Percentiles rank a stretch among this genome's conserved stretches.
These are phyloP conservation scores for Metschnikowia picachoensis DNA, from an alignment of 805 yeast species.

Conservation along the genomic window DNA sequence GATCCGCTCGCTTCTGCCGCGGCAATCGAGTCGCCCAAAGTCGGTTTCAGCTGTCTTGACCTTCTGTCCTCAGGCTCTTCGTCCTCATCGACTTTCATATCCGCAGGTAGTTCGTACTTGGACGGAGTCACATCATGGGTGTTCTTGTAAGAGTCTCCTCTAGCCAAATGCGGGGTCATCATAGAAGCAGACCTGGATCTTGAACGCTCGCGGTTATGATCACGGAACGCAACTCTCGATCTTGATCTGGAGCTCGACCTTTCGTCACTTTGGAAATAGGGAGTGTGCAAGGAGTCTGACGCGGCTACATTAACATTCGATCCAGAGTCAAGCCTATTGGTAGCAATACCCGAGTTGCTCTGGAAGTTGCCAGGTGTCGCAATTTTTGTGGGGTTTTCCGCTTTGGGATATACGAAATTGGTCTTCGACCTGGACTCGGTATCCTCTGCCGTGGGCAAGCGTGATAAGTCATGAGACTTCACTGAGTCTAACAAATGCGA, in stretches of 20 bases:
- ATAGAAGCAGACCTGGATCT: conserved; percentile 23
- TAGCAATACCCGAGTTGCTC: conserved; percentile 12
- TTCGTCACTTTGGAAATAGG: conserved; percentile 17
- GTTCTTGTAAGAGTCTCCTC: conserved; percentile 73
- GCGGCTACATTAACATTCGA: conserved; percentile 13
- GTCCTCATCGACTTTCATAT: conserved; percentile 22
- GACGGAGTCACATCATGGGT: conserved; percentile 45
- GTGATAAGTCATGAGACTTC: conserved; percentile 33
- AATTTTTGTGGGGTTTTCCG: conserved; percentile 4
- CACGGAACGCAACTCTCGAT: conserved; percentile 18
- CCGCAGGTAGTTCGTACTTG: conserved; percentile 42
- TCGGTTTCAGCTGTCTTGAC: conserved; percentile 39
- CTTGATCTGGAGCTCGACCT: conserved; percentile 28
- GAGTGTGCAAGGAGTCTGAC: conserved; percentile 19
- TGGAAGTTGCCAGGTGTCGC: conserved; percentile 9
- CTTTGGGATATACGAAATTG: conserved; percentile 7
- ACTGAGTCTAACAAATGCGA: conserved; percentile 32
- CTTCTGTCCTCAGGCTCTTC: conserved; percentile 37
- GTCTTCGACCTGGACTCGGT: conserved; percentile 16
- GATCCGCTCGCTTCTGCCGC: conserved; percentile 31
- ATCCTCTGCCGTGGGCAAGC: conserved; percentile 18
- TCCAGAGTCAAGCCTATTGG: conserved; percentile 7
- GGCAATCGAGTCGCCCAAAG: conserved; percentile 44
- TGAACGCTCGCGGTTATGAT: conserved; percentile 16
- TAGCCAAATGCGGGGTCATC: conserved; percentile 50